Conservation (phyloP, 345 rosid genomes). For the Odontarrhena argentea region DNA sequence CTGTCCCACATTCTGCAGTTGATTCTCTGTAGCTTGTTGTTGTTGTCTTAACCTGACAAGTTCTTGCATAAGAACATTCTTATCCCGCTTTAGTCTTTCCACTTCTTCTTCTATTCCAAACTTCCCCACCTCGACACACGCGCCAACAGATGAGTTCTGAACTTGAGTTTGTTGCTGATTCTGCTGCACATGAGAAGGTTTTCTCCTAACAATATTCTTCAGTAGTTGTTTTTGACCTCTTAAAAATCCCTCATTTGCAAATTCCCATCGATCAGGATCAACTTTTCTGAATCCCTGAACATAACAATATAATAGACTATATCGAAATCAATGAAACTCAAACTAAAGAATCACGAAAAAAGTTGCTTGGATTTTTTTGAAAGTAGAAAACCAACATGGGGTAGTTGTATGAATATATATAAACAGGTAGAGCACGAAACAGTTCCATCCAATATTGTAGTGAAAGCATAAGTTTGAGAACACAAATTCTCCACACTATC, state of each 20-base stretch:
- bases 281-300: slow-evolving; percentile 84
- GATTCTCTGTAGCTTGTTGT: slow-evolving; percentile 75
- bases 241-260: slow-evolving; percentile 84
- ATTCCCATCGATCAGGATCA: slow-evolving; percentile 88
- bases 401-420: slow-evolving; percentile 17
- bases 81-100: slow-evolving; percentile 83
- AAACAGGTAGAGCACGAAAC: slow-evolving; percentile 26
- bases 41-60: slow-evolving; percentile 89
- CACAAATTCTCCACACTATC: neutral
- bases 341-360: neutral
- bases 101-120: slow-evolving; percentile 88
- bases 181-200: slow-evolving; percentile 65
- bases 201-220: slow-evolving; percentile 64
- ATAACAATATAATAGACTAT: slow-evolving; percentile 16
- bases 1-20: slow-evolving; percentile 72
- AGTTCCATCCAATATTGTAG: slow-evolving; percentile 19
- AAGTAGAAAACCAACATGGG: slow-evolving; percentile 8
- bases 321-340: slow-evolving; percentile 10
- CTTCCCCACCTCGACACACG: slow-evolving; percentile 86
- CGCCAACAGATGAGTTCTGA: slow-evolving; percentile 62
- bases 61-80: slow-evolving; percentile 91
- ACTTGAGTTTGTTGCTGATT: slow-evolving; percentile 53
- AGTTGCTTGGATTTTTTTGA: neutral
- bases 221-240: slow-evolving; percentile 83
- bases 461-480: slow-evolving; percentile 12